phyloP scores from a whole-genome alignment of 345 rosid species.

The Carallia brachiata region DNA sequence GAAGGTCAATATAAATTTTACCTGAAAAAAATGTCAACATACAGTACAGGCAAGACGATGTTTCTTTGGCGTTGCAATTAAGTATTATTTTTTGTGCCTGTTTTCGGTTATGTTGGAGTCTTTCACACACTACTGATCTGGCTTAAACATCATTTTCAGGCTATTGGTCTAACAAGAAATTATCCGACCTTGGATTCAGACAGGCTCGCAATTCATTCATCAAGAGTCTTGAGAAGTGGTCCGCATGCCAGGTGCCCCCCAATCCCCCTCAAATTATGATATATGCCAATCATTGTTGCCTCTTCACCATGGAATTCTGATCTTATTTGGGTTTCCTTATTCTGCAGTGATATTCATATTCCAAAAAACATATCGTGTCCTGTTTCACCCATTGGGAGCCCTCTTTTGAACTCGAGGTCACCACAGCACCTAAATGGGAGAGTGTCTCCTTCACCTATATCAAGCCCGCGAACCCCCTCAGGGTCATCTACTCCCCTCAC shows the following conservation, averaged over 20 bases:
- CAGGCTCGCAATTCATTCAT: slow-evolving; percentile 53
- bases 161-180: slow-evolving; percentile 40
- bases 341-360: slow-evolving; percentile 46
- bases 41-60: no score
- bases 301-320: not conserved
- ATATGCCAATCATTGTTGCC: not conserved
- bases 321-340: slow-evolving; percentile 17
- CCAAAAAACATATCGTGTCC: slow-evolving; percentile 61
- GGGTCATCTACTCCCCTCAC: slow-evolving; percentile 60
- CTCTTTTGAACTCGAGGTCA: slow-evolving; percentile 50
- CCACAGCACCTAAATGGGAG: slow-evolving; percentile 53
- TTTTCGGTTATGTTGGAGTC: not conserved
- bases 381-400: slow-evolving; percentile 64
- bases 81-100: not conserved
- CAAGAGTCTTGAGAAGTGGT: slow-evolving; percentile 41
- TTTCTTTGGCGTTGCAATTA: no score
- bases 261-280: not conserved
- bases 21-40: no score
- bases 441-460: slow-evolving; percentile 64
- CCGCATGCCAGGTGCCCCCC: slow-evolving; percentile 33
- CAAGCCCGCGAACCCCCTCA: slow-evolving; percentile 57
- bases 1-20: no score
- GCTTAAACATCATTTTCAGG: slow-evolving; percentile 30
- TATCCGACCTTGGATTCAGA: slow-evolving; percentile 44
- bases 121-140: not conserved